phyloP scores from a whole-genome alignment of 2,329 filamentous ascomycete genomes.

The Pseudopithomyces maydicus region DNA sequence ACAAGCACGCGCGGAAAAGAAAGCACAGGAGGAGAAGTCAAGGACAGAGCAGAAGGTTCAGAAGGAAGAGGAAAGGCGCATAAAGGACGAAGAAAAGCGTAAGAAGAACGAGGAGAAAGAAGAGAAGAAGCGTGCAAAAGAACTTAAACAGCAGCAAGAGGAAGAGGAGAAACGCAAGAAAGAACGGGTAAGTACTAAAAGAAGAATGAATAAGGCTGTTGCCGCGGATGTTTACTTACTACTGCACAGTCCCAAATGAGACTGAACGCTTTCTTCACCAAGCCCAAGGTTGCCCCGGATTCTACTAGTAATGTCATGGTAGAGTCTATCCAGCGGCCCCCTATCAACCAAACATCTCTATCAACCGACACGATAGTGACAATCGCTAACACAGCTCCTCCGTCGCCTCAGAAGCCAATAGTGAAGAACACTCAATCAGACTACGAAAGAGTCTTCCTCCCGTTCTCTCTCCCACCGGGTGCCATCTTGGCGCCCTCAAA shows the following conservation, averaged over 20 bases:
- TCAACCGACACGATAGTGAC: slow-evolving; percentile 22
- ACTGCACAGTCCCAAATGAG: slow-evolving; percentile 44
- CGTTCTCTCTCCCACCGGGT: slow-evolving; percentile 78
- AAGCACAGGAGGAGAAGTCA: slow-evolving; percentile 39
- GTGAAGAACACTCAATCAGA: slow-evolving; percentile 44
- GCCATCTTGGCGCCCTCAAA: slow-evolving; percentile 69
- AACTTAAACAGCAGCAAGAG: slow-evolving; percentile 54
- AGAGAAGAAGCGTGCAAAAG: slow-evolving; percentile 46
- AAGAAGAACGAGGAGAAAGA: slow-evolving; percentile 46
- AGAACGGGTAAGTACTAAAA: slow-evolving; percentile 44
- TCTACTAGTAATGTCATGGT: slow-evolving; percentile 30
- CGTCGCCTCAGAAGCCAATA: slow-evolving; percentile 40
- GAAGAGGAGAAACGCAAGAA: slow-evolving; percentile 39
- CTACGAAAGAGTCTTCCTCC: slow-evolving; percentile 70
- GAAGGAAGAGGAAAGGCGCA: slow-evolving; percentile 39
- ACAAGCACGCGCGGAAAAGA: slow-evolving; percentile 40
- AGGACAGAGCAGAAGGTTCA: slow-evolving; percentile 45
- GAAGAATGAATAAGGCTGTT: slow-evolving; percentile 8
- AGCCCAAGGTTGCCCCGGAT: slow-evolving; percentile 44
- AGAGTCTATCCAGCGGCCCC: slow-evolving; percentile 40
- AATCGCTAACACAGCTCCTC: slow-evolving; percentile 33
- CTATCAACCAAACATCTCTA: slow-evolving; percentile 32
- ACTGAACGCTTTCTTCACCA: slow-evolving; percentile 53
- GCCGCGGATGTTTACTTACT: slow-evolving; percentile 21
- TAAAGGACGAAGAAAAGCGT: slow-evolving; percentile 50